A percentile compares a stretch with the other conserved stretches of the same genome.
Conservation (phyloP, 495 filamentous ascomycete species). For the Wilcoxina mikolae region DNA sequence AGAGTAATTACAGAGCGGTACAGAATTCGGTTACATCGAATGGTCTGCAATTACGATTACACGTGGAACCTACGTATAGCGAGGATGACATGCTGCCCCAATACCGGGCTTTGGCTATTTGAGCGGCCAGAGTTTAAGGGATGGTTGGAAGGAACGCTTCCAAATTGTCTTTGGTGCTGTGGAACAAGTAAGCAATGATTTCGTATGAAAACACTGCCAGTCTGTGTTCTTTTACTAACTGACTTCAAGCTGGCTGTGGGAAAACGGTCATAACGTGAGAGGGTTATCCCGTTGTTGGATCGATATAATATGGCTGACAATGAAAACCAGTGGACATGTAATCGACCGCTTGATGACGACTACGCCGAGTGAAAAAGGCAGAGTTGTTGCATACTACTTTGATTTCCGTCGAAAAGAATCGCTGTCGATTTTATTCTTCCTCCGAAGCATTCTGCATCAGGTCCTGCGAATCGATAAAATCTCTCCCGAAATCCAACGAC, state of each 20-base stretch:
- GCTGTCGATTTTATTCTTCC: slow-evolving; percentile 7
- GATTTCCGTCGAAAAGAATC: slow-evolving; percentile 18
- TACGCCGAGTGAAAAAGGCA: background rate
- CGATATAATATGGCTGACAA: background rate
- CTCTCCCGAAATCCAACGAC: slow-evolving; percentile 10
- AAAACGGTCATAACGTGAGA: slow-evolving; percentile 25
- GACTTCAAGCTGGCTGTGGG: slow-evolving; percentile 20
- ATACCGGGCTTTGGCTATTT: background rate
- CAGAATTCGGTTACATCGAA: slow-evolving; percentile 1
- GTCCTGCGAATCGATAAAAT: slow-evolving; percentile 11
- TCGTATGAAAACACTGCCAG: background rate
- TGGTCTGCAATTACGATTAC: slow-evolving; percentile 12
- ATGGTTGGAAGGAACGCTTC: background rate
- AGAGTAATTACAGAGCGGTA: slow-evolving; percentile 3
- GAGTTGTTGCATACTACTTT: slow-evolving; percentile 22
- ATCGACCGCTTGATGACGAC: slow-evolving; percentile 10
- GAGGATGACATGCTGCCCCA: background rate
- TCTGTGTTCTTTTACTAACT: background rate
- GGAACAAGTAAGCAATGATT: background rate
- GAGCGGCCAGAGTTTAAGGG: background rate
- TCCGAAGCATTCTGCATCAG: slow-evolving; percentile 22
- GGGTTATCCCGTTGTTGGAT: background rate
- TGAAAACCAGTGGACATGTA: slow-evolving; percentile 5
- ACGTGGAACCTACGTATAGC: slow-evolving; percentile 4
- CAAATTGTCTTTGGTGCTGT: background rate